Evolutionary conservation across 139 green algal species (phyloP).

Genomic region (Coccomyxa sp.): DNA sequence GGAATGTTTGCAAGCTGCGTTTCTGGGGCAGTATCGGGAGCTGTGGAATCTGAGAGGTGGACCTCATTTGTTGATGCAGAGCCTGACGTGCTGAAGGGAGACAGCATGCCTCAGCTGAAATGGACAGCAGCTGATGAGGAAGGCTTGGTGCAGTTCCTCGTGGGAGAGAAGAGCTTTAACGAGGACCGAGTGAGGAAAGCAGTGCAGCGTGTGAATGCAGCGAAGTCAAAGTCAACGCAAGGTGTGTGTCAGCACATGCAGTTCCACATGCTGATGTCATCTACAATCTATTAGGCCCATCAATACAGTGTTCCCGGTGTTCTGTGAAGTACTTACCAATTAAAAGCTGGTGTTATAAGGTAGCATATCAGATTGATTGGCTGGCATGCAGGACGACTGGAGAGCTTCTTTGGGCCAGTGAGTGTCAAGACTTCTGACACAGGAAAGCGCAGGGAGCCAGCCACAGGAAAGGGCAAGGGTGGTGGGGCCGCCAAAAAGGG

Average conservation of each 20-base stretch:
- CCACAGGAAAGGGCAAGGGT: constrained; percentile 22
- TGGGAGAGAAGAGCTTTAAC: constrained; percentile 91
- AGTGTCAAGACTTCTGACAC: constrained; percentile 33
- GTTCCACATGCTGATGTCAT: not conserved
- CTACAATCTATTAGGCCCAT: not conserved
- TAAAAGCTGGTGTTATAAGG: not conserved
- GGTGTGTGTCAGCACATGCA: constrained; percentile 4
- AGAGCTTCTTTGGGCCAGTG: constrained; percentile 79
- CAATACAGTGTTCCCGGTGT: not conserved
- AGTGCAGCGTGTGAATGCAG: constrained; percentile 54
- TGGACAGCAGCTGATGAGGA: constrained; percentile 88
- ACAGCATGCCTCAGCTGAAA: constrained; percentile 67
- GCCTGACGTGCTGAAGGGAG: constrained; percentile 41
- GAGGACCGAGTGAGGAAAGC: constrained; percentile 78
- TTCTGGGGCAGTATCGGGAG: too few relatives aligned
- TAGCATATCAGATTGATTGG: not conserved
- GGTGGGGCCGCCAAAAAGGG: constrained; percentile 14
- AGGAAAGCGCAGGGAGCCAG: constrained; percentile 44
- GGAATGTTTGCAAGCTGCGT: not conserved
- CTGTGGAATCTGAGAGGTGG: not conserved
- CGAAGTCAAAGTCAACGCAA: constrained; percentile 67
- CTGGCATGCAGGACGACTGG: constrained; percentile 52
- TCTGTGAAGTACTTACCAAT: not conserved
- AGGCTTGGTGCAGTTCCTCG: constrained; percentile 86
- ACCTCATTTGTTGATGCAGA: constrained; percentile 22